Conservation (phyloP, 306 rosid species). For the Glycine soja region DNA sequence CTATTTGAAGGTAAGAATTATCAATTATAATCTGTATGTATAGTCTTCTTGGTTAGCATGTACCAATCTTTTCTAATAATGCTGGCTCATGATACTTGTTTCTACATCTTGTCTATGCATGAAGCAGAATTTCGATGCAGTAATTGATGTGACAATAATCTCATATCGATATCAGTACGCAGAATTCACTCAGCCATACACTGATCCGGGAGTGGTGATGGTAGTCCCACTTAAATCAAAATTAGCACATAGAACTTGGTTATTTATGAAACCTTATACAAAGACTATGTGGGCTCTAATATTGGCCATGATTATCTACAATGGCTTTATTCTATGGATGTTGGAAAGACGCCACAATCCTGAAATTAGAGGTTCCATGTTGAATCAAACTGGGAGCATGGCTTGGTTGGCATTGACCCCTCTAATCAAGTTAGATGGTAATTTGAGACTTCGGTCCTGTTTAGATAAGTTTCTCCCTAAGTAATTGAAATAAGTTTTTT, state of each 20-base stretch:
- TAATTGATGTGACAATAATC: conserved; percentile 54
- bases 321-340: conserved; percentile 64
- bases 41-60: neutral
- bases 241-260: conserved; percentile 38
- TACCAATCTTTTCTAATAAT: too few relatives aligned
- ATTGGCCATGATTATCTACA: conserved; percentile 49
- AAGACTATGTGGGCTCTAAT: conserved; percentile 55
- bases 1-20: conserved; percentile 39
- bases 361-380: conserved; percentile 47
- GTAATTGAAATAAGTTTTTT: too few relatives aligned
- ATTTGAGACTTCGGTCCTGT: neutral
- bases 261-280: conserved; percentile 65
- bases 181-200: conserved; percentile 59
- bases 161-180: conserved; percentile 45
- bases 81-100: too few relatives aligned
- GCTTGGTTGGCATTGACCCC: conserved; percentile 57
- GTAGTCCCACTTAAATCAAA: conserved; percentile 51
- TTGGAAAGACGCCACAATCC: conserved; percentile 53
- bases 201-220: conserved; percentile 62
- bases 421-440: conserved; percentile 59
- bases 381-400: conserved; percentile 54
- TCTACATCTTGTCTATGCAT: neutral
- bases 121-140: conserved; percentile 55
- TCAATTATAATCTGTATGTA: neutral
- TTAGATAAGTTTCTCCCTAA: too few relatives aligned